Evolutionary conservation across 164 flowering plant genomes (phyloP).

Genomic region (Piper betle): DNA sequence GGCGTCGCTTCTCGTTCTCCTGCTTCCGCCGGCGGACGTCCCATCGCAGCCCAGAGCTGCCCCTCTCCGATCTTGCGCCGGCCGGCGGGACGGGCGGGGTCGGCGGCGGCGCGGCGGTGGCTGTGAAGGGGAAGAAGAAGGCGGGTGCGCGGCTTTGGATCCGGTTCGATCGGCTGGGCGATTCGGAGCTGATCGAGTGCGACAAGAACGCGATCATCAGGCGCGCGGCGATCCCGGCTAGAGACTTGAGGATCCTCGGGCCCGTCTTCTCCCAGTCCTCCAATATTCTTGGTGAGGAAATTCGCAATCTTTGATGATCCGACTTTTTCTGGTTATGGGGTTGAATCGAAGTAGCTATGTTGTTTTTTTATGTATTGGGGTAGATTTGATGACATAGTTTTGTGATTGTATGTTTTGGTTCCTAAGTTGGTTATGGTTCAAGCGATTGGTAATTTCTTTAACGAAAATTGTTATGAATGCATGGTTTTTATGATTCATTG

Average conservation of each 20-base stretch:
- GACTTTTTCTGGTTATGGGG: neutral
- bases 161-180: slow-evolving; percentile 57
- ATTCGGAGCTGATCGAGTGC: slow-evolving; percentile 67
- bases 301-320: neutral
- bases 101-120: neutral
- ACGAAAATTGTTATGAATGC: neutral
- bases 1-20: neutral
- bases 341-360: neutral
- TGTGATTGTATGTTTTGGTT: neutral
- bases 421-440: too few relatives aligned
- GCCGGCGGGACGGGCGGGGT: neutral
- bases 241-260: slow-evolving; percentile 95
- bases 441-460: neutral
- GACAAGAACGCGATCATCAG: slow-evolving; percentile 64
- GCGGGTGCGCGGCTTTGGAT: slow-evolving; percentile 78
- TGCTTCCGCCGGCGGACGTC: neutral
- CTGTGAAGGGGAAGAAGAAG: slow-evolving; percentile 62
- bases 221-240: slow-evolving; percentile 64
- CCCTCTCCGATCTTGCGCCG: neutral
- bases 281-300: slow-evolving; percentile 61
- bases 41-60: neutral
- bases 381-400: too few relatives aligned
- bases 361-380: neutral
- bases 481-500: neutral
- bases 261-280: slow-evolving; percentile 94